Percentiles rank a stretch among this genome's conserved stretches.
Conservation (phyloP, 2,329 filamentous ascomycete species). For the Fusarium papillatum region DNA sequence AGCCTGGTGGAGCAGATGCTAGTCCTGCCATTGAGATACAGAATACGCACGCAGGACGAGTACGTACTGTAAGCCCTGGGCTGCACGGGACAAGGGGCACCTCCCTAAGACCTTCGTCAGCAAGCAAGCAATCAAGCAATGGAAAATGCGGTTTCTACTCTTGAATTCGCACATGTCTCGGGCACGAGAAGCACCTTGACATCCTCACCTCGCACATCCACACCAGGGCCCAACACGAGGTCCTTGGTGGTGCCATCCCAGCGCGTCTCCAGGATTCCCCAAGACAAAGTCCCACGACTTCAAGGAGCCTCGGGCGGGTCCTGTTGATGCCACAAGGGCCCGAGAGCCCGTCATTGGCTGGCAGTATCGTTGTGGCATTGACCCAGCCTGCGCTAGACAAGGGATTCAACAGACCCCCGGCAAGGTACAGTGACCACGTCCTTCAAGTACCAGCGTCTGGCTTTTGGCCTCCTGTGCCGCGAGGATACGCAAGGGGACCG, state of each 20-base stretch:
- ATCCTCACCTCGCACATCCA: slow-evolving; percentile 33
- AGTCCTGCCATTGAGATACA: slow-evolving; percentile 27
- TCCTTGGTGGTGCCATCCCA: slow-evolving; percentile 43
- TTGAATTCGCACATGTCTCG: slow-evolving; percentile 27
- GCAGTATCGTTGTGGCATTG: slow-evolving; percentile 44
- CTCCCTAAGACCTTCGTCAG: slow-evolving; percentile 34
- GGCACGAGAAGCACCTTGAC: slow-evolving; percentile 11
- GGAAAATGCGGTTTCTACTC: neutral
- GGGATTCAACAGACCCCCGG: slow-evolving; percentile 28
- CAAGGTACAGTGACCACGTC: slow-evolving; percentile 30
- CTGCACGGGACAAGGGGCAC: slow-evolving; percentile 38
- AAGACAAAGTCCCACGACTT: slow-evolving; percentile 43
- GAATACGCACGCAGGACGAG: slow-evolving; percentile 1
- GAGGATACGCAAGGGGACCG: slow-evolving; percentile 3
- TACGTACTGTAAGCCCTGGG: slow-evolving; percentile 28
- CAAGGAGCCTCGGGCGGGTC: slow-evolving; percentile 45
- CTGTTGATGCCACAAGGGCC: slow-evolving; percentile 43
- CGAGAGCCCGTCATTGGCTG: slow-evolving; percentile 44
- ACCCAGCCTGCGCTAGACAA: slow-evolving; percentile 47
- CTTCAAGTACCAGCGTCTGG: slow-evolving; percentile 16
- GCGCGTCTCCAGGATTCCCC: slow-evolving; percentile 46
- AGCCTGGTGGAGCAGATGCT: slow-evolving; percentile 27
- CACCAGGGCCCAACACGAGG: slow-evolving; percentile 45
- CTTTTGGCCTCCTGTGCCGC: slow-evolving; percentile 10
- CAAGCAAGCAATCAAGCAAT: neutral